A percentile compares a stretch with the other conserved stretches of the same genome.
phyloP scores from a whole-genome alignment of 2,329 filamentous ascomycete genomes.

The Laburnicola sp. region DNA sequence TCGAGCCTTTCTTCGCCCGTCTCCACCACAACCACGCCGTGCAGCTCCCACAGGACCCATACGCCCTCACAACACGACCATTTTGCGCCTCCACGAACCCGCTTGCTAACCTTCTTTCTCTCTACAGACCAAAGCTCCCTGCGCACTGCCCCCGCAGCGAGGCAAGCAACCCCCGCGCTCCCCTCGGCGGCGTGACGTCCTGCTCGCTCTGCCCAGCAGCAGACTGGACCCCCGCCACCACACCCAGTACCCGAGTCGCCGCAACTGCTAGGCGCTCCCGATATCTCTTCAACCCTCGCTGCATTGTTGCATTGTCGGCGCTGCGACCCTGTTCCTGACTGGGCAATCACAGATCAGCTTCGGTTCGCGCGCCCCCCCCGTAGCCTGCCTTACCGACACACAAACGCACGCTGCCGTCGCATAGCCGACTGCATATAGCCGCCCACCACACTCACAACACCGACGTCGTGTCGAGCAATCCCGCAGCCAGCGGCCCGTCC shows the following conservation, averaged over 20 bases:
- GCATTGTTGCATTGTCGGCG: no score
- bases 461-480: constrained; percentile 18
- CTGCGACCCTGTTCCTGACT: constrained; percentile 16
- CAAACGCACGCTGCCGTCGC: constrained; percentile 24
- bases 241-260: constrained; percentile 15
- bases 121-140: background rate
- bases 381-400: constrained; percentile 20
- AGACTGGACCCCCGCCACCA: constrained; percentile 5
- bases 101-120: constrained; percentile 1
- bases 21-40: constrained; percentile 30
- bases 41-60: constrained; percentile 6
- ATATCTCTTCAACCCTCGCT: constrained; percentile 7
- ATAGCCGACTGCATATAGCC: constrained; percentile 11
- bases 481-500: constrained; percentile 30
- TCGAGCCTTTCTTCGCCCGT: constrained; percentile 24
- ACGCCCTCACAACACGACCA: constrained; percentile 2
- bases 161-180: constrained; percentile 6
- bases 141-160: constrained; percentile 4
- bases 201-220: constrained; percentile 1
- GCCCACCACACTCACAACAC: constrained; percentile 11
- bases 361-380: constrained; percentile 19
- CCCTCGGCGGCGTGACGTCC: constrained; percentile 9
- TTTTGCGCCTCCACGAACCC: constrained; percentile 2
- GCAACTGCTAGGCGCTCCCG: constrained; percentile 18
- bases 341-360: constrained; percentile 18